Evolutionary conservation across 192 early-diverging fungal species (phyloP).

Genomic region (Gryganskiella cystojenkinii): DNA sequence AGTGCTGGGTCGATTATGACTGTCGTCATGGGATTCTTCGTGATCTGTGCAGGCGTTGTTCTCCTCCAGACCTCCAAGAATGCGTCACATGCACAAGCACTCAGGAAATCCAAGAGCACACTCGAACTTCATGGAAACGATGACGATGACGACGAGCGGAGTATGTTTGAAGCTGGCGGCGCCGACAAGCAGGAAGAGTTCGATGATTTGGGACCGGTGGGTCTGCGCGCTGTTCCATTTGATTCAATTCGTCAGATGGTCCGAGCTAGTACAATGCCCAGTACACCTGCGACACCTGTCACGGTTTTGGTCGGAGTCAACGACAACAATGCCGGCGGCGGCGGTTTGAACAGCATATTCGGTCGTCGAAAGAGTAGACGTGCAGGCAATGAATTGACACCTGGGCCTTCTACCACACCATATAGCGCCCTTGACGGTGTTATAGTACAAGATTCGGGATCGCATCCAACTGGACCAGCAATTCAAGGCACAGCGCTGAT

Average conservation of each 20-base stretch:
- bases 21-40: conserved; percentile 69
- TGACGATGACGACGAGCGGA: conserved; percentile 7
- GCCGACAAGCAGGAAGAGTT: conserved; percentile 5
- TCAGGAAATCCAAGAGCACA: conserved; percentile 21
- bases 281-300: conserved; percentile 10
- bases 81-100: conserved; percentile 2
- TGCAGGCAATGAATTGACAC: not conserved
- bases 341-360: not conserved
- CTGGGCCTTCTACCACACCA: not conserved
- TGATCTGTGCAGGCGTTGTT: conserved; percentile 69
- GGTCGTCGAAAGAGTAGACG: too few relatives aligned
- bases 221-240: conserved; percentile 44
- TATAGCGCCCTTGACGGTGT: not conserved
- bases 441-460: too few relatives aligned
- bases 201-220: conserved; percentile 43
- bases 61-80: conserved; percentile 61
- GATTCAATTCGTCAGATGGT: conserved; percentile 48
- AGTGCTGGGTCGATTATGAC: conserved; percentile 45
- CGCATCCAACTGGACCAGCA: too few relatives aligned
- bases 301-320: not conserved
- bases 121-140: conserved; percentile 4
- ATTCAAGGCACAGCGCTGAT: too few relatives aligned
- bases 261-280: conserved; percentile 41
- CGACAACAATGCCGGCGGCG: not conserved
- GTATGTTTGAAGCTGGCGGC: not conserved